Percentiles rank a stretch among this genome's conserved stretches.
Conservation (phyloP, 148 eudicot species). For the Heliosperma pusillum region DNA sequence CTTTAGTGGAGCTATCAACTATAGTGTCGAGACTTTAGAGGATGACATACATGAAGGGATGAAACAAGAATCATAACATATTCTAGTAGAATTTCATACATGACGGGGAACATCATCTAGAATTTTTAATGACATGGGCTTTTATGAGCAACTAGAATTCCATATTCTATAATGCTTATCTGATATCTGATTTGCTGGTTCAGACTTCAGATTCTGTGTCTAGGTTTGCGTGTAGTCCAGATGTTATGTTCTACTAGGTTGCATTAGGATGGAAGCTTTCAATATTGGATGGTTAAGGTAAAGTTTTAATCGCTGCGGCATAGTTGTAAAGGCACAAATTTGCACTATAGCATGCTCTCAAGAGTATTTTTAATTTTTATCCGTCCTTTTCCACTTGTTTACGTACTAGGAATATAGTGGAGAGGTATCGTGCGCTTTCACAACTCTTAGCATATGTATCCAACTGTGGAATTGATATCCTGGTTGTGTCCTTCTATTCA, state of each 20-base stretch:
- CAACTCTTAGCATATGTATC: neutral
- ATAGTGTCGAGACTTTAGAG: neutral
- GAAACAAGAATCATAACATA: neutral
- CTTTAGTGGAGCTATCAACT: neutral
- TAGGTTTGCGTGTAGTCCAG: slow-evolving; percentile 2
- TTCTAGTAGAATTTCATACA: too few relatives aligned
- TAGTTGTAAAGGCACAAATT: neutral
- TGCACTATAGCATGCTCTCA: neutral
- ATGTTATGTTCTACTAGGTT: neutral
- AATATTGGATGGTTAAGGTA: neutral
- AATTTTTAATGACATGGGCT: neutral
- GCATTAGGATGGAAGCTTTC: neutral
- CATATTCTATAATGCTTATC: neutral
- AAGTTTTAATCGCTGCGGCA: neutral
- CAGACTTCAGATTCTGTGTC: neutral
- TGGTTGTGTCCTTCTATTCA: neutral
- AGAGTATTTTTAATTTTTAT: neutral
- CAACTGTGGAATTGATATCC: neutral
- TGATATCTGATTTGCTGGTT: neutral
- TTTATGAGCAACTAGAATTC: neutral
- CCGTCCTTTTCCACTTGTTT: neutral
- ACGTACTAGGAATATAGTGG: neutral
- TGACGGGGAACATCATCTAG: neutral
- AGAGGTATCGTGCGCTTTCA: neutral
- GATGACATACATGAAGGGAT: neutral